phyloP scores from a whole-genome alignment of 768 basidiomycete genomes.

The Gloeostereum incarnatum region DNA sequence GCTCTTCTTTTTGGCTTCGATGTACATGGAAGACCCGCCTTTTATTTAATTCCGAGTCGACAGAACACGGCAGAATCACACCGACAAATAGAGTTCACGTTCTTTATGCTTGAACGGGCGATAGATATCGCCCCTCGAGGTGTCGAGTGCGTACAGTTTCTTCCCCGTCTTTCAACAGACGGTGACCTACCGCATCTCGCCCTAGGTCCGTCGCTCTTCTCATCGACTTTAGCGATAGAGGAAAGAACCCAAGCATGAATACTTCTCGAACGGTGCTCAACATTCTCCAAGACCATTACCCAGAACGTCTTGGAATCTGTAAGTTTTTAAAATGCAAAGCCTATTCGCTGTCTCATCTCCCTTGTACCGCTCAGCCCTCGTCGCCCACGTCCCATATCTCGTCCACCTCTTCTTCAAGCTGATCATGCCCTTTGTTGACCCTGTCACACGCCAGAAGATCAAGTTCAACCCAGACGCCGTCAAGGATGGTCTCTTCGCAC shows the following conservation, averaged over 20 bases:
- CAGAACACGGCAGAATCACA: conserved; percentile 71
- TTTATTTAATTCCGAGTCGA: conserved; percentile 59
- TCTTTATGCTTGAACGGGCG: conserved; percentile 72
- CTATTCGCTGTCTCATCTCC: background rate
- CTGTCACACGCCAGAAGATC: conserved; percentile 67
- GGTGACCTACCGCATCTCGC: background rate
- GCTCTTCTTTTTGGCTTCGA: conserved; percentile 74
- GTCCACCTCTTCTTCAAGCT: conserved; percentile 69
- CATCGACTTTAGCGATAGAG: conserved; percentile 70
- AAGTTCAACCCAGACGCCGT: conserved; percentile 65
- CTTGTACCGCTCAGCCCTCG: conserved; percentile 31
- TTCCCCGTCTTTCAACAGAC: background rate
- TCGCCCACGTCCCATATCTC: conserved; percentile 77
- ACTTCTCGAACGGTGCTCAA: conserved; percentile 39
- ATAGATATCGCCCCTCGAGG: conserved; percentile 75
- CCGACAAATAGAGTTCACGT: conserved; percentile 62
- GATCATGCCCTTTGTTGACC: conserved; percentile 77
- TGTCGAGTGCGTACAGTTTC: conserved; percentile 49
- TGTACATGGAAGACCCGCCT: conserved; percentile 46
- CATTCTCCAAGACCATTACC: conserved; percentile 78
- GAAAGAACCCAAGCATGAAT: conserved; percentile 41
- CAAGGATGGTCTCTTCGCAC: conserved; percentile 56
- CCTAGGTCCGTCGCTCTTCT: conserved; percentile 58
- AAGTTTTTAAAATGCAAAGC: too few species aligned
- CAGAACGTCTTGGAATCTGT: conserved; percentile 66